Percentiles rank a stretch among this genome's conserved stretches.
phyloP scores from a whole-genome alignment of 805 yeast species.

The Citeromyces nyonsensis region DNA sequence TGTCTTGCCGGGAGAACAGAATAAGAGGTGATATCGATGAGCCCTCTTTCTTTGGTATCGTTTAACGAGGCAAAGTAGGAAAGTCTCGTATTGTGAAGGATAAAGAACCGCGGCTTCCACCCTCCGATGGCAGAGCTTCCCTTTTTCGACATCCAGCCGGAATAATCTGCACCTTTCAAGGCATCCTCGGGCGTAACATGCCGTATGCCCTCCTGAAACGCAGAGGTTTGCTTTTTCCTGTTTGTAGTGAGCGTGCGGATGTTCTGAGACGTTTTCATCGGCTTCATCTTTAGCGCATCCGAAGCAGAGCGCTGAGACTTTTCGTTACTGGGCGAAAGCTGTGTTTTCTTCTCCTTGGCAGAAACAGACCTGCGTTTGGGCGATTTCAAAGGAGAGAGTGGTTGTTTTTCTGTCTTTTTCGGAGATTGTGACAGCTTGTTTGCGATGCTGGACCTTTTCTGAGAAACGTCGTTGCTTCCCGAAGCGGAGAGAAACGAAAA shows the following conservation, averaged over 20 bases:
- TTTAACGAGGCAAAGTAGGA: slow-evolving; percentile 71
- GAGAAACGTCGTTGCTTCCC: slow-evolving; percentile 5
- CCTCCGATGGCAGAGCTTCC: slow-evolving; percentile 76
- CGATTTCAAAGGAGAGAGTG: slow-evolving; percentile 3
- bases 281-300: slow-evolving; percentile 14
- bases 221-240: slow-evolving; percentile 56
- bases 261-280: slow-evolving; percentile 19
- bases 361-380: slow-evolving; percentile 29
- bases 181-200: slow-evolving; percentile 65
- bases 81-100: slow-evolving; percentile 82
- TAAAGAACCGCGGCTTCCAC: slow-evolving; percentile 81
- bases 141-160: slow-evolving; percentile 95
- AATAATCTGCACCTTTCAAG: slow-evolving; percentile 53
- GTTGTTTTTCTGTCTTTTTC: slow-evolving; percentile 3
- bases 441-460: slow-evolving; percentile 9
- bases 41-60: slow-evolving; percentile 79
- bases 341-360: slow-evolving; percentile 21
- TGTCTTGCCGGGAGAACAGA: slow-evolving; percentile 61
- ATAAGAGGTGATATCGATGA: slow-evolving; percentile 93
- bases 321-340: slow-evolving; percentile 1
- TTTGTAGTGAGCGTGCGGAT: slow-evolving; percentile 24
- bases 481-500: slow-evolving; percentile 28
- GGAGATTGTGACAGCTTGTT: slow-evolving; percentile 7
- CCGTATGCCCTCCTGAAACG: slow-evolving; percentile 81
- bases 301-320: slow-evolving; percentile 23